Evolutionary conservation across 2,329 filamentous ascomycete genomes (phyloP), one percentile per base, ranked within the genome.

Genomic region (Didymella segeticola): DNA sequence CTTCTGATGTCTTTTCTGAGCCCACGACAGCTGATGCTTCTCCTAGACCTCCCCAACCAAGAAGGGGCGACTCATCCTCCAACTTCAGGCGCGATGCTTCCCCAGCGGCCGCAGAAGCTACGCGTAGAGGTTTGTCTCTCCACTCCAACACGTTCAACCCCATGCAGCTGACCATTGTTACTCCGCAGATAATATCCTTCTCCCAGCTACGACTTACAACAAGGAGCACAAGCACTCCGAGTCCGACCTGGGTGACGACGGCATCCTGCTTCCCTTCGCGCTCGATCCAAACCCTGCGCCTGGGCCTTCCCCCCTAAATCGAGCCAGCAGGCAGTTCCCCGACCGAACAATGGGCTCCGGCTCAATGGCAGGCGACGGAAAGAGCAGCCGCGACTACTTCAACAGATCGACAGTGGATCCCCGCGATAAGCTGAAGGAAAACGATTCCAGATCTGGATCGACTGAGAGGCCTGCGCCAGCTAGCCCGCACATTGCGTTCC

Each of bases 401-500:
- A 77, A 71, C 52, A 62, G 59, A 48, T 73, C 64, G 20, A 67
- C 62, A 52, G 59, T 60, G n/a, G 67, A 70, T n/a, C 73, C 75
- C 26, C 69, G 77, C 56, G 78, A 80, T 20, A 64, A 68, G 26
- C 59, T 78, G 43, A 75, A 75, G 54, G 77, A 79, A 43, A 70
- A 71, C 48, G 62, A 73, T 15, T 79, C 79, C 11, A 70, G 79
- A 39, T 80, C 79, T 14, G 74, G 72, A 4, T 82, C 79, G 4
- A 73, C 74, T 14, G 79, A 81, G 60, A 56, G 62, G 19, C 72
- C 78, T 27, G 66, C 66, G 29, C 63, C 76, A 68, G 54, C 86
- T 2, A 92, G 90, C 14, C 91, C 92, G n/a, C 92, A 96, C 68
- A 96, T 96, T 65, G 89, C 91, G 19, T 96, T 92, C 71, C 91